These are phyloP conservation scores for Xerocomus amazonicus DNA, from an alignment of 1,284 basidiomycete species.

Conservation along the genomic window DNA sequence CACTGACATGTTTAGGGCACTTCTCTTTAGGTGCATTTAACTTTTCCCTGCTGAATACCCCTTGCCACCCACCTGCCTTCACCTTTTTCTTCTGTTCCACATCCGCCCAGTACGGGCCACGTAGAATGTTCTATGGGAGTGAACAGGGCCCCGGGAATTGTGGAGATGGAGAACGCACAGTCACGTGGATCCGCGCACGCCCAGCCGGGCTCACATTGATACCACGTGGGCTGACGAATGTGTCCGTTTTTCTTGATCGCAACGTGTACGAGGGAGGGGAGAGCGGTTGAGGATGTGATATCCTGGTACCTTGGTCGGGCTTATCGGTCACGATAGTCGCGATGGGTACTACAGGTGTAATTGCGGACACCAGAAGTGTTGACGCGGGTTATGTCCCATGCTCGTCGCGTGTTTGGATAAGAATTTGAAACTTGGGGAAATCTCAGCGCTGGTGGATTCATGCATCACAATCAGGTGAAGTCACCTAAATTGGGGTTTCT, in stretches of 20 bases:
- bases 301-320: too few species aligned
- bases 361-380: too few species aligned
- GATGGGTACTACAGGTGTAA: too few species aligned
- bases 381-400: too few species aligned
- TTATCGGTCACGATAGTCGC: too few species aligned
- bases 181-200: not conserved
- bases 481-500: too few species aligned
- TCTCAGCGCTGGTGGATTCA: too few species aligned
- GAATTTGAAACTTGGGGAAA: too few species aligned
- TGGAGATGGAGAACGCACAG: not conserved
- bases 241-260: conserved; percentile 27
- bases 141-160: not conserved
- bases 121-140: conserved; percentile 4
- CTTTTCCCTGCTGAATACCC: conserved; percentile 20
- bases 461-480: too few species aligned
- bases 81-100: conserved; percentile 11
- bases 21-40: conserved; percentile 8
- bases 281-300: too few species aligned
- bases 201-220: not conserved
- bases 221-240: not conserved
- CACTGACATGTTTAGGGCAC: not conserved
- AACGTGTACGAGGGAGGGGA: conserved; percentile 27
- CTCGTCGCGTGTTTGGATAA: too few species aligned
- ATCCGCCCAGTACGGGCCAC: conserved; percentile 23
- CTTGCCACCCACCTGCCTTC: conserved; percentile 23